A percentile compares a stretch with the other conserved stretches of the same genome.
phyloP scores from a whole-genome alignment of 2,329 filamentous ascomycete species.

The Teratosphaeria pseudoeucalypti region DNA sequence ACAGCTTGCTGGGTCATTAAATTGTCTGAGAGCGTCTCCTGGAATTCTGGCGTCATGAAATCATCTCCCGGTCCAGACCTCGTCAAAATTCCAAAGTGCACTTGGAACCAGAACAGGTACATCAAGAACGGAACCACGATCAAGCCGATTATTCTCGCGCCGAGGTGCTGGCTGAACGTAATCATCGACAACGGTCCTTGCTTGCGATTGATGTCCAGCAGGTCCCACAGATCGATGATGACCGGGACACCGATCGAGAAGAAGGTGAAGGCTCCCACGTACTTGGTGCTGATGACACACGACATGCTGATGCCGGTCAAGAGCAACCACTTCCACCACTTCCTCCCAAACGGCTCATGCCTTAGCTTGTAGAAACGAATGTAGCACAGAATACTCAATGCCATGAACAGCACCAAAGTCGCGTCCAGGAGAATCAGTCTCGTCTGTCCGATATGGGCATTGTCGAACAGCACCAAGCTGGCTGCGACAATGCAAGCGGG shows the following conservation, averaged over 20 bases:
- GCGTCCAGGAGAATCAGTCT: conserved; percentile 90
- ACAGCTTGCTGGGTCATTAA: conserved; percentile 79
- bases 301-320: conserved; percentile 89
- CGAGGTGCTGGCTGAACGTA: conserved; percentile 82
- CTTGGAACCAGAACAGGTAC: conserved; percentile 99
- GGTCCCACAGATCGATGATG: conserved; percentile 85
- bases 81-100: conserved; percentile 84
- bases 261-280: conserved; percentile 93
- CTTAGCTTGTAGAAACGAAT: conserved; percentile 96
- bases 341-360: conserved; percentile 77
- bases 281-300: conserved; percentile 97
- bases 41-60: conserved; percentile 97
- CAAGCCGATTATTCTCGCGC: conserved; percentile 72
- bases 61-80: conserved; percentile 91
- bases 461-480: conserved; percentile 84
- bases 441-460: conserved; percentile 94
- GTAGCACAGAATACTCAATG: conserved; percentile 84
- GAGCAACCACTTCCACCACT: conserved; percentile 99
- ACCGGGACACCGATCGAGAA: conserved; percentile 93
- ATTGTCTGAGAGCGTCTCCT: conserved; percentile 94
- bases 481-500: conserved; percentile 83
- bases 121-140: conserved; percentile 91
- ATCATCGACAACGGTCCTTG: conserved; percentile 69
- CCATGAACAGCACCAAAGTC: conserved; percentile 90
- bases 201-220: conserved; percentile 78